phyloP scores from a whole-genome alignment of 306 rosid species.

The Trifolium subterraneum region DNA sequence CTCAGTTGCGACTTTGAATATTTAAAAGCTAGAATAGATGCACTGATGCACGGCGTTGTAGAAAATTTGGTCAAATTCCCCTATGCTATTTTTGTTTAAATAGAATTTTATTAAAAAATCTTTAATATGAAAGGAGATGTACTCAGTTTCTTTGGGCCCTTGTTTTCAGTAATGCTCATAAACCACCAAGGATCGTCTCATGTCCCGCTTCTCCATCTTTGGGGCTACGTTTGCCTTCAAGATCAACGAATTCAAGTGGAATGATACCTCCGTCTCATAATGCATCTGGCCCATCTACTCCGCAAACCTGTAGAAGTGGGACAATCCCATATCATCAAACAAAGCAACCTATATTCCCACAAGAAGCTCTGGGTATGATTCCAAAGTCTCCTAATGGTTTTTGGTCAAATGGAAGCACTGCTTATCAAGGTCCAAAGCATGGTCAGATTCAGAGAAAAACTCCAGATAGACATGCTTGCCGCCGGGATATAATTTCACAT shows the following conservation, averaged over 20 bases:
- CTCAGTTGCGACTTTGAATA: background rate
- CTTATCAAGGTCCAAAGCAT: conserved; percentile 54
- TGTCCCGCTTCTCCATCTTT: conserved; percentile 76
- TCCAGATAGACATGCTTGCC: conserved; percentile 52
- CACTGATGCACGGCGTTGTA: conserved; percentile 38
- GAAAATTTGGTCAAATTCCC: background rate
- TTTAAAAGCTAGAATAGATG: conserved; percentile 27
- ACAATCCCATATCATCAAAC: conserved; percentile 60
- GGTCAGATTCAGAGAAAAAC: conserved; percentile 49
- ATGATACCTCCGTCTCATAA: conserved; percentile 78
- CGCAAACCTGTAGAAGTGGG: conserved; percentile 61
- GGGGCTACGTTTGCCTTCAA: conserved; percentile 63
- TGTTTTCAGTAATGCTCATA: conserved; percentile 62
- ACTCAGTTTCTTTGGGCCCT: conserved; percentile 30
- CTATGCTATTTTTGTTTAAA: background rate
- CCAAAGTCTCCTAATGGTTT: conserved; percentile 49
- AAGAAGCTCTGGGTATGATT: conserved; percentile 53
- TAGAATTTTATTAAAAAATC: background rate
- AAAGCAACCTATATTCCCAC: conserved; percentile 54
- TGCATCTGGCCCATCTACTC: conserved; percentile 77
- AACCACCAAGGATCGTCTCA: conserved; percentile 62
- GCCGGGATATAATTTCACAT: conserved; percentile 45
- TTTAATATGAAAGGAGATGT: conserved; percentile 21
- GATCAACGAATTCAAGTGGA: conserved; percentile 62
- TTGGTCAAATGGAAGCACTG: conserved; percentile 45